Evolutionary conservation across 345 rosid genomes (phyloP), one percentile per base, ranked within the genome.

Genomic region (Nephelium lappaceum): DNA sequence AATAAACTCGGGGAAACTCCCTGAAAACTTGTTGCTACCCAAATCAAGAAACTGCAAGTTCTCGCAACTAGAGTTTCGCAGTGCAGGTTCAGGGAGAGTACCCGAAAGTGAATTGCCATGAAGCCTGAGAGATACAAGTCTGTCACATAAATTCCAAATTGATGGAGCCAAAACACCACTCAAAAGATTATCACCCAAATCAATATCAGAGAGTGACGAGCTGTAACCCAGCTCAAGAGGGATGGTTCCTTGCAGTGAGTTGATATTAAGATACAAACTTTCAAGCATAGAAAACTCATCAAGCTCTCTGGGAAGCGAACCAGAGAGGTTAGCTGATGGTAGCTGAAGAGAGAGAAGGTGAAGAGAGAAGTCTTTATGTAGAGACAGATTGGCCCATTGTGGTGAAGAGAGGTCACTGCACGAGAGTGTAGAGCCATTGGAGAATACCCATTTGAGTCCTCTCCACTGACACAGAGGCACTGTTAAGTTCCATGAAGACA

Each of bases 391-490:
- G 15, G 94, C 75, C 98, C 94, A 89, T 62, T 90, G 88, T 7
- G 92, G 91, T 23, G 93, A 85, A 73, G 93, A 87, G 74, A 88
- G 73, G 78, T 90, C 93, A 16, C 47, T 70, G 67, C 99, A 96
- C 42, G 85, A 77, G 74, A 88, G 88, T 47, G 89, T 83, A 81
- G 87, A 77, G 36, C 95, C 97, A 80, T 87, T 67, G 80, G 91
- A 86, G 88, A 87, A 87, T 21, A 90, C 94, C 99, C 99, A 96
- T 84, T 94, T 90, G 75, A 96, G 93, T 24, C 98, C 99, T 84
- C 97, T 86, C 99, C 99, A 96, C 83, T 94, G 98, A 76, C 99
- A 96, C 8, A 96, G 85, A 0, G 99, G 97, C 49, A 94, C 88
- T 1, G 98, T 86, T 2, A 93, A 55, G 90, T 96, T 96, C 99